Evolutionary conservation across 148 eudicot genomes (phyloP), one percentile per base, ranked within the genome.

Genomic region (Chenopodium berlandieri): DNA sequence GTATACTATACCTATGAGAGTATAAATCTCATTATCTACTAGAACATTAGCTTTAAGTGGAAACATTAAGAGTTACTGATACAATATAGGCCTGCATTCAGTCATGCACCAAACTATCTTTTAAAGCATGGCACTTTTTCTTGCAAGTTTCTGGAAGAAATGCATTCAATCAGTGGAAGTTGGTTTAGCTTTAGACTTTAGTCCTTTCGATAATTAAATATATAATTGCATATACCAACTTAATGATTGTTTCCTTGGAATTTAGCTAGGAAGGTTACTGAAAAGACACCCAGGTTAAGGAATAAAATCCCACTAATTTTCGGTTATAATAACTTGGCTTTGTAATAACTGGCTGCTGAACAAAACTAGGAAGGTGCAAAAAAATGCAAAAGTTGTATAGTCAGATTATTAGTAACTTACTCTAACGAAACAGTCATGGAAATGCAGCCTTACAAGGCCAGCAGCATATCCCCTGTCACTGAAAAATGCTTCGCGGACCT

Each of bases 351-450:
- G 31, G 34, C 32, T 27, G 2, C 52, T 12, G 9, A 64, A 63
- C 31, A 64, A 44, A 77, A 23, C 32, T 78, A 23, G 56, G 3
- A 25, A 66, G 73, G 34, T 23, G 30, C 4, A 44, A 9, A 2
- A 0, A 50, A 12, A 50, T 50, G 14, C 54, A 50, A 12, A 50
- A 50, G 54, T 56, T 56, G 13, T 2, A 6, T 9, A 44, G 31
- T 17, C 2, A 37, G 14, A 12, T 27, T 3, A 60, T 19, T 20
- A 58, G n/a, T 0, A 68, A 78, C 86, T 87, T 86, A 92, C 96
- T 84, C 92, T 87, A 47, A 92, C 90, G 37, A 92, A 92, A 81
- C 96, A 92, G 80, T 92, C 96, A 68, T 92, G 96, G 65, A 92
- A 92, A 83, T 92, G 96, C 76, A 92, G 63, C 78, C 94, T 78